These are phyloP conservation scores for Sicyos baderoa DNA, from an alignment of 306 rosid genomes.

Conservation along the genomic window DNA sequence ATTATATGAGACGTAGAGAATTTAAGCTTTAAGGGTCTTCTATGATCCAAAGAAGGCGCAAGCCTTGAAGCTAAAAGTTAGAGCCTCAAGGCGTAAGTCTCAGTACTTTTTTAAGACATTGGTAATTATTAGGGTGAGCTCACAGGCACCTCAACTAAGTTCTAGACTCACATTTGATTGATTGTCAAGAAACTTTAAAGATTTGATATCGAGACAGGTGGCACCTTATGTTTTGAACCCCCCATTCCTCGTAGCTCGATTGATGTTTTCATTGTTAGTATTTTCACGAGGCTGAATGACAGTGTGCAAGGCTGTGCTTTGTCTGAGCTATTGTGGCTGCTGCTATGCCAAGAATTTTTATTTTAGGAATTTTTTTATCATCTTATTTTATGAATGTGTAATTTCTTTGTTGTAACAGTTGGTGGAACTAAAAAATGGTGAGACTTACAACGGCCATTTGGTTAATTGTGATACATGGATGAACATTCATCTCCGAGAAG, in stretches of 20 bases:
- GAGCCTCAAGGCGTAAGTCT: no score
- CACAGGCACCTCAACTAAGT: no score
- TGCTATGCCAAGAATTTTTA: background rate
- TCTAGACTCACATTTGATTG: background rate
- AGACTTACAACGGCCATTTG: constrained; percentile 96
- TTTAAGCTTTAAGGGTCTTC: no score
- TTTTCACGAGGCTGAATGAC: background rate
- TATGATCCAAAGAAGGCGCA: no score
- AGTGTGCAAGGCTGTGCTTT: background rate
- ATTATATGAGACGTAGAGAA: no score
- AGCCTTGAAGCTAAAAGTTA: no score
- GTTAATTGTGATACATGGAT: constrained; percentile 99
- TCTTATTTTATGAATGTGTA: background rate
- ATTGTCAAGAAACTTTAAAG: background rate
- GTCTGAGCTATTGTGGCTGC: constrained; percentile 14
- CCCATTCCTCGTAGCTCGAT: background rate
- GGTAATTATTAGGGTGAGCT: no score
- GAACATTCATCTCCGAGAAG: constrained; percentile 99
- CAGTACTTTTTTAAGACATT: no score
- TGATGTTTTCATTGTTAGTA: background rate
- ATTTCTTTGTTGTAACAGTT: constrained; percentile 39
- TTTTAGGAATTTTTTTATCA: background rate
- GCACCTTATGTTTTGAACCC: background rate
- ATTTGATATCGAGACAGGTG: background rate
- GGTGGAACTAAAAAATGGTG: constrained; percentile 96